Base-by-base conservation (phyloP, 1,139 yeast species). In the Blastobotrys illinoisensis region DNA sequence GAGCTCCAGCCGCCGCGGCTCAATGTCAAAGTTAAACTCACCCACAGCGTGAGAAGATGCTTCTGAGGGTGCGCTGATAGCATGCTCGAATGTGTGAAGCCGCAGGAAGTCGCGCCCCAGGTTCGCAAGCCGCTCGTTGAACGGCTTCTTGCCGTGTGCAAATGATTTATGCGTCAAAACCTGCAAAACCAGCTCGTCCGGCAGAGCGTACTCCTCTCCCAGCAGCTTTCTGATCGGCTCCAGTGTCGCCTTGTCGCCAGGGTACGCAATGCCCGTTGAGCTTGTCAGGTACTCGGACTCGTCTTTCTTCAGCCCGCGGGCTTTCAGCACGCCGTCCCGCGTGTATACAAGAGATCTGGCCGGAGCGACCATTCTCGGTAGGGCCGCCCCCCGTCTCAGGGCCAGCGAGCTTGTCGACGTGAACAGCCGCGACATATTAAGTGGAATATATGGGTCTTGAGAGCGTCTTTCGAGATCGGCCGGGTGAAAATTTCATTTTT, bases 151-250 rank as follows among this genome's bases (percentile, higher is more conserved):
- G 14, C 96, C 97, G 71, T 88, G 95, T 7, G 95, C 95, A 76
- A 90, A 91, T 46, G 96, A 88, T 73, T 91, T 91, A 73, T 91
- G 97, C 11, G 97, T 90, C 64, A 90, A 74, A 40, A 87, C 83
- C 72, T 91, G 97, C 58, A 89, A 74, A 44, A 86, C 75, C 57
- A 87, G 63, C 19, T 68, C 64, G 24, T 77, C 73, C 6, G 75
- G 70, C 44, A 79, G 65, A 21, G 60, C 55, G 60, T 66, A 74
- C 24, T 80, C 80, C 56, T 80, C 79, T 21, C 83, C 78, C 48
- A 86, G 72, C 58, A 83, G 78, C 36, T 67, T 62, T 62, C 79
- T 79, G 54, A 84, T 71, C 45, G 75, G 73, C 56, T 71, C 65
- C 53, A 85, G 69, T 58, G 82, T 83, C 18, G 74, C 74, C 20